phyloP scores from a whole-genome alignment of 2,329 filamentous ascomycete species.

The Colletotrichum spaethianum region DNA sequence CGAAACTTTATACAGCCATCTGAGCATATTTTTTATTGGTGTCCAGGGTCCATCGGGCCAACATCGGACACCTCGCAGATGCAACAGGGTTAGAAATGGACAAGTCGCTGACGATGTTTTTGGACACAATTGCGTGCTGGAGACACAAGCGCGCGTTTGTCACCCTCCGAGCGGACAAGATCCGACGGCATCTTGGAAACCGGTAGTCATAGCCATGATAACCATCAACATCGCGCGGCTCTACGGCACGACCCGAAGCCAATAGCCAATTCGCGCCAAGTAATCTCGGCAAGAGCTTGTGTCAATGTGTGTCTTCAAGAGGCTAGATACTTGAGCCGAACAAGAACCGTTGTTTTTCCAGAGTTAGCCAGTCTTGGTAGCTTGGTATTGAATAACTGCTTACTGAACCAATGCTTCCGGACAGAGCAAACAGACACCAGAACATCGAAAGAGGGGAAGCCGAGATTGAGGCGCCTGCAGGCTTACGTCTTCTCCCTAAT shows the following conservation, averaged over 20 bases:
- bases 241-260: neutral
- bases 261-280: neutral
- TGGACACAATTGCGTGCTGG: conserved; percentile 34
- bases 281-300: conserved; percentile 3
- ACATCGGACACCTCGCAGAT: conserved; percentile 9
- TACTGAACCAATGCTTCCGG: neutral
- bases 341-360: too few species aligned
- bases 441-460: neutral
- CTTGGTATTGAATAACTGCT: neutral
- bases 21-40: neutral
- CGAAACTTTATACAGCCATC: conserved; percentile 6
- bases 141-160: neutral
- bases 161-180: conserved; percentile 1
- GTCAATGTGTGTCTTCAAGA: neutral
- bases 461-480: neutral
- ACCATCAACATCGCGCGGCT: neutral
- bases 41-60: conserved; percentile 11
- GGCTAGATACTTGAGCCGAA: neutral
- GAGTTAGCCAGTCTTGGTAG: neutral
- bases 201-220: too few species aligned
- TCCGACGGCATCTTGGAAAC: neutral
- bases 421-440: neutral
- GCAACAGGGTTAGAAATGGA: conserved; percentile 1
- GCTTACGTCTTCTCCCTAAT: neutral
- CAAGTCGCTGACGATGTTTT: conserved; percentile 35